These are phyloP conservation scores for Diaporthe amygdali DNA, from an alignment of 2,329 filamentous ascomycete genomes.

Conservation along the genomic window DNA sequence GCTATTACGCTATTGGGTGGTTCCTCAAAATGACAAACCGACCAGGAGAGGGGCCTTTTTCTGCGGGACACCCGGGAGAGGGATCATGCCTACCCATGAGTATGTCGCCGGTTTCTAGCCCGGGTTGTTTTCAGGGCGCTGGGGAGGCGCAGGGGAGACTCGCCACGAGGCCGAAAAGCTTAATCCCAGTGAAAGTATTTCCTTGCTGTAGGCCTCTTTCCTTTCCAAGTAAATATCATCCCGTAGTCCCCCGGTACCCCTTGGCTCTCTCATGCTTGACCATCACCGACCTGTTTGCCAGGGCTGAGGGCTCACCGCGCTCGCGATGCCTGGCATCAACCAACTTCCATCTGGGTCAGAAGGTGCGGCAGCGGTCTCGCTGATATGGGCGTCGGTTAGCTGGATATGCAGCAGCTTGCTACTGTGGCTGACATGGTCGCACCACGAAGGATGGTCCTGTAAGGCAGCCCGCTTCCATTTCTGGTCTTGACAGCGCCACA, in stretches of 20 bases:
- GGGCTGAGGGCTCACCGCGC: slow-evolving; percentile 10
- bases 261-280: neutral
- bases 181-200: neutral
- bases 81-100: slow-evolving; percentile 4
- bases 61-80: neutral
- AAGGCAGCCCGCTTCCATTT: slow-evolving; percentile 11
- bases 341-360: slow-evolving; percentile 24
- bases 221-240: neutral
- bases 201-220: neutral
- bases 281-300: neutral
- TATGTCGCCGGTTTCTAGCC: neutral
- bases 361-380: slow-evolving; percentile 20
- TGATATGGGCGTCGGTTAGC: slow-evolving; percentile 19
- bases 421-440: slow-evolving; percentile 33
- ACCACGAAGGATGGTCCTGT: slow-evolving; percentile 33
- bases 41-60: neutral
- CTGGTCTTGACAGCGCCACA: neutral
- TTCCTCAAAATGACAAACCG: neutral
- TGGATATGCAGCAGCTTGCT: slow-evolving; percentile 26
- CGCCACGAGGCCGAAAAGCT: slow-evolving; percentile 15
- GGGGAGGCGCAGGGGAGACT: neutral
- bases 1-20: slow-evolving; percentile 3
- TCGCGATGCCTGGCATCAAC: slow-evolving; percentile 26
- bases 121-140: neutral
- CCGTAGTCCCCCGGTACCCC: neutral